A percentile compares a stretch with the other conserved stretches of the same genome.
These are phyloP conservation scores for Dioszegia crocea DNA, from an alignment of 768 basidiomycete species.

Conservation along the genomic window DNA sequence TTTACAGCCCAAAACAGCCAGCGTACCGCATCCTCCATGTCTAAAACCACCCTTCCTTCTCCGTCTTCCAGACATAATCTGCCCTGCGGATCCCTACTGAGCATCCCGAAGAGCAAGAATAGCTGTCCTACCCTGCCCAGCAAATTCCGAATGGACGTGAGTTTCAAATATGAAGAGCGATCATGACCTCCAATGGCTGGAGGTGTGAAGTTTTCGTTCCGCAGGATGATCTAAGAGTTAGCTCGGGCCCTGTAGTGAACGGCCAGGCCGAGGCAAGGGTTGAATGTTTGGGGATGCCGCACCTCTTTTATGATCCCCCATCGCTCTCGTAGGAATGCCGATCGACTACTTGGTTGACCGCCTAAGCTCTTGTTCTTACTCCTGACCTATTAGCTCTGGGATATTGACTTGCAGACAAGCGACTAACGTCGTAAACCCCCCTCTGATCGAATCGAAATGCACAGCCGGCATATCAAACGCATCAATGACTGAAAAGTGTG, in stretches of 20 bases:
- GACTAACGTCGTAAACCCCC: constrained; percentile 79
- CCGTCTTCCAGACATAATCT: constrained; percentile 86
- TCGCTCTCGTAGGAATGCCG: constrained; percentile 73
- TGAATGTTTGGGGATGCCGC: too few species aligned
- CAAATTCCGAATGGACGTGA: constrained; percentile 93
- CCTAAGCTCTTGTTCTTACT: constrained; percentile 62
- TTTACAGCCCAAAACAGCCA: neutral
- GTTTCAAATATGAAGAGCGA: constrained; percentile 77
- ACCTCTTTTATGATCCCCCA: constrained; percentile 83
- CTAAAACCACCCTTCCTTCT: constrained; percentile 82
- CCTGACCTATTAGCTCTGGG: constrained; percentile 50
- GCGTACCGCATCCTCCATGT: constrained; percentile 78
- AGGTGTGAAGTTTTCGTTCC: constrained; percentile 97
- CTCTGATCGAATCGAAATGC: constrained; percentile 80
- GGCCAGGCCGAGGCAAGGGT: too few species aligned
- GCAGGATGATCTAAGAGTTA: constrained; percentile 60
- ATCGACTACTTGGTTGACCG: constrained; percentile 76
- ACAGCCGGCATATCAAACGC: constrained; percentile 95
- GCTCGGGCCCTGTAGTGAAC: neutral
- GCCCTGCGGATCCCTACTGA: constrained; percentile 82
- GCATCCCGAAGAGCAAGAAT: constrained; percentile 90
- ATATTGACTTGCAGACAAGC: neutral
- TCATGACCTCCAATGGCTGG: constrained; percentile 88
- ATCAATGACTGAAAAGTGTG: constrained; percentile 71
- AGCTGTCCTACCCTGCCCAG: constrained; percentile 82